Evolutionary conservation across 2,329 filamentous ascomycete genomes (phyloP).

Genomic region (Mycosphaerelloides madeirae): DNA sequence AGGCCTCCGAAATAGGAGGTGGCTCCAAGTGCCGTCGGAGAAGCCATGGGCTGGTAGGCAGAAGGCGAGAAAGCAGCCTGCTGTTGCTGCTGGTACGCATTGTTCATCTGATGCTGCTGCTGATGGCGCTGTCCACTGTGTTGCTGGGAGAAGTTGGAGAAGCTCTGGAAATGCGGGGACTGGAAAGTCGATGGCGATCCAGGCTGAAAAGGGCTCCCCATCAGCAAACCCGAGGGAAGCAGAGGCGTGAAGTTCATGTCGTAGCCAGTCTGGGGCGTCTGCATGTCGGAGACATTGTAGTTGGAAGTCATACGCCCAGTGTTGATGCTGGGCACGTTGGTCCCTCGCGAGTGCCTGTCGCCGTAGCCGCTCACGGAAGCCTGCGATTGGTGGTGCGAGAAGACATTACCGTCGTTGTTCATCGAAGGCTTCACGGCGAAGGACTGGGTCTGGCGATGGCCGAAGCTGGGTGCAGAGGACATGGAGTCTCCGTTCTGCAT

Average conservation of each 20-base stretch:
- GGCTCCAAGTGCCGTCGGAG: constrained; percentile 75
- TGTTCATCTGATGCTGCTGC: constrained; percentile 53
- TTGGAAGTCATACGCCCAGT: constrained; percentile 57
- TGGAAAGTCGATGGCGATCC: constrained; percentile 86
- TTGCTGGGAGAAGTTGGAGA: constrained; percentile 68
- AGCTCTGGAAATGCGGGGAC: constrained; percentile 85
- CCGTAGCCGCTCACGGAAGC: constrained; percentile 69
- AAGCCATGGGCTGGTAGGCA: constrained; percentile 78
- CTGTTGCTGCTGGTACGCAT: constrained; percentile 65
- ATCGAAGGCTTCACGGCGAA: constrained; percentile 70
- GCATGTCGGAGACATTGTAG: constrained; percentile 58
- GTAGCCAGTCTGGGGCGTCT: constrained; percentile 80
- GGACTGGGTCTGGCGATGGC: constrained; percentile 55
- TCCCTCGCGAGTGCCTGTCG: constrained; percentile 77
- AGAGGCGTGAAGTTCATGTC: constrained; percentile 99
- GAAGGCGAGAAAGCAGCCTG: constrained; percentile 67
- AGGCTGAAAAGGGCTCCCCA: constrained; percentile 94
- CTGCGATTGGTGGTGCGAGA: constrained; percentile 84
- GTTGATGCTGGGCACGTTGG: constrained; percentile 79
- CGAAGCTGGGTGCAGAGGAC: constrained; percentile 52
- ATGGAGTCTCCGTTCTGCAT: constrained; percentile 83
- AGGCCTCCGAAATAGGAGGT: constrained; percentile 75
- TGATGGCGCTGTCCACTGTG: constrained; percentile 41
- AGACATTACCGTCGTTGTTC: constrained; percentile 70
- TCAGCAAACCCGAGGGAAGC: constrained; percentile 86